Conservation (phyloP, 2,329 filamentous ascomycete genomes). For the Herpotrichia juniperi region DNA sequence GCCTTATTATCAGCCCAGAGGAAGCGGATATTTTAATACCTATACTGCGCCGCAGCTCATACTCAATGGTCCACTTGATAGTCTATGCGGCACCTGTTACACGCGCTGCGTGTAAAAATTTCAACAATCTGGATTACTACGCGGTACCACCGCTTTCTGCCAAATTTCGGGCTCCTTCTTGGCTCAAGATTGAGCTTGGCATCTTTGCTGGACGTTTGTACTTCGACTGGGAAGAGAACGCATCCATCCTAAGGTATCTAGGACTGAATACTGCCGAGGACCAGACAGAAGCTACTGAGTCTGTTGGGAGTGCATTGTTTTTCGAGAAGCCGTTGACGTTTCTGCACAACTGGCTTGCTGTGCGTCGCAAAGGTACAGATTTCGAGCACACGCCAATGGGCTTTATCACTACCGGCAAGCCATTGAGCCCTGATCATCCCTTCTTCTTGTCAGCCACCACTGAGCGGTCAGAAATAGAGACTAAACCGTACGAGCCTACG, state of each 20-base stretch:
- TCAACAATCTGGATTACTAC: slow-evolving; percentile 62
- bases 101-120: slow-evolving; percentile 63
- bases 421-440: slow-evolving; percentile 54
- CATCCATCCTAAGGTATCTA: slow-evolving; percentile 31
- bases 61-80: slow-evolving; percentile 55
- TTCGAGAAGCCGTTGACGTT: slow-evolving; percentile 36
- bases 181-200: slow-evolving; percentile 65
- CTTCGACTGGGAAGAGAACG: slow-evolving; percentile 57
- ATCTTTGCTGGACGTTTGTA: slow-evolving; percentile 68
- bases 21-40: slow-evolving; percentile 65
- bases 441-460: slow-evolving; percentile 54
- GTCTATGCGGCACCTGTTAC: slow-evolving; percentile 67
- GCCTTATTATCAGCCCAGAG: slow-evolving; percentile 66
- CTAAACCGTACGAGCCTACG: background rate
- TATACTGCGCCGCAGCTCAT: slow-evolving; percentile 36
- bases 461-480: slow-evolving; percentile 1
- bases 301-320: too few relatives aligned
- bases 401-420: slow-evolving; percentile 60
- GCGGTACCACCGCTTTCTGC: slow-evolving; percentile 55
- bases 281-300: too few relatives aligned
- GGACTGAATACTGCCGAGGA: too few relatives aligned
- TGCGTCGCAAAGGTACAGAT: slow-evolving; percentile 62
- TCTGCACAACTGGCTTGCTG: slow-evolving; percentile 61
- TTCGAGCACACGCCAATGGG: slow-evolving; percentile 66
- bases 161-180: slow-evolving; percentile 53